A percentile compares a stretch with the other conserved stretches of the same genome.
Conservation (phyloP, 2,329 filamentous ascomycete genomes). For the Exophiala phaeomuriformis region DNA sequence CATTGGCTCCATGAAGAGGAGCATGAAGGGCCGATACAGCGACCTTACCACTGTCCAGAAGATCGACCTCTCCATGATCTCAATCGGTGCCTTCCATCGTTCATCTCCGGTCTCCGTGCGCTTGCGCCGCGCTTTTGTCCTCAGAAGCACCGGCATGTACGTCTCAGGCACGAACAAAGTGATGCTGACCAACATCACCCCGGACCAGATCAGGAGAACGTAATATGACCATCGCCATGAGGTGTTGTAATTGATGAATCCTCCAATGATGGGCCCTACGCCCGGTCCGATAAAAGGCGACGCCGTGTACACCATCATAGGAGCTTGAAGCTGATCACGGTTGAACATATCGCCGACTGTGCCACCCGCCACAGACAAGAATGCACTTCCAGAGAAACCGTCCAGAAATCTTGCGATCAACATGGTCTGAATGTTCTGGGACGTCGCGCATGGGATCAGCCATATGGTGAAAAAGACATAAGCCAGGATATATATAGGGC, state of each 20-base stretch:
- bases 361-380: constrained; percentile 60
- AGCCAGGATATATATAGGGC: constrained; percentile 70
- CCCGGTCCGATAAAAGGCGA: constrained; percentile 55
- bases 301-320: constrained; percentile 68
- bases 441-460: constrained; percentile 73
- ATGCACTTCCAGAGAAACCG: constrained; percentile 48
- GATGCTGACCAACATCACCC: constrained; percentile 53
- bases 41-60: constrained; percentile 47
- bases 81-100: constrained; percentile 63
- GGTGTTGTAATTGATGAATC: constrained; percentile 62
- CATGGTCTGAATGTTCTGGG: constrained; percentile 74
- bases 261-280: constrained; percentile 25
- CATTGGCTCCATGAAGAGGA: constrained; percentile 39
- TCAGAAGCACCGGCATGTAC: constrained; percentile 65
- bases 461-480: constrained; percentile 71
- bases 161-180: constrained; percentile 69
- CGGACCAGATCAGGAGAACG: constrained; percentile 66
- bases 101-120: constrained; percentile 65
- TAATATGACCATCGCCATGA: constrained; percentile 74
- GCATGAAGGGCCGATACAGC: constrained; percentile 46
- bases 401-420: constrained; percentile 67
- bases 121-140: constrained; percentile 58
- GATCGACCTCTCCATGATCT: constrained; percentile 60
- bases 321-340: constrained; percentile 57
- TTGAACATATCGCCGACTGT: constrained; percentile 70